These are phyloP conservation scores for Aspergillus sparsus DNA, from an alignment of 495 filamentous ascomycete genomes.

Conservation along the genomic window DNA sequence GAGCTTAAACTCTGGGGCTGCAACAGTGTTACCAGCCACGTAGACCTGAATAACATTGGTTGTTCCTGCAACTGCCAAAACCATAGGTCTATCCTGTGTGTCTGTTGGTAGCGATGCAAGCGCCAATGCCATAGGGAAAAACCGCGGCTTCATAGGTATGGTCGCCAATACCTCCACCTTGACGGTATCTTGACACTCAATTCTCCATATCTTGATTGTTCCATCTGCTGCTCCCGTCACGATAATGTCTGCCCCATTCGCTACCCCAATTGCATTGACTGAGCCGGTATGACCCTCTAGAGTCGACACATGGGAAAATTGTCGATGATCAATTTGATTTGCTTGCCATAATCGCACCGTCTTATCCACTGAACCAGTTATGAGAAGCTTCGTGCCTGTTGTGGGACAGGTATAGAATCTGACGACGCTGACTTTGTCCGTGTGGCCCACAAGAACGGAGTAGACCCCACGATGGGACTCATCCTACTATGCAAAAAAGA, in stretches of 20 bases:
- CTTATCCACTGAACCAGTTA: constrained; percentile 83
- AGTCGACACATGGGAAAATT: constrained; percentile 49
- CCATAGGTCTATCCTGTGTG: constrained; percentile 47
- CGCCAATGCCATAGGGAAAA: constrained; percentile 77
- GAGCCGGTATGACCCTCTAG: constrained; percentile 67
- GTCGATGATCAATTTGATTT: constrained; percentile 19
- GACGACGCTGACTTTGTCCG: constrained; percentile 78
- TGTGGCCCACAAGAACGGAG: constrained; percentile 75
- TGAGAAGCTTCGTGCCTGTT: constrained; percentile 54
- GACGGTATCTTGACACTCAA: constrained; percentile 43
- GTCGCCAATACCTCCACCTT: constrained; percentile 61
- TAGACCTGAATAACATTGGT: constrained; percentile 76
- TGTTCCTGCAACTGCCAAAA: constrained; percentile 85
- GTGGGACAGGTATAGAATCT: constrained; percentile 65
- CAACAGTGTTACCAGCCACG: constrained; percentile 47
- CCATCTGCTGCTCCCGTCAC: constrained; percentile 79
- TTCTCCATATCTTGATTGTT: constrained; percentile 74
- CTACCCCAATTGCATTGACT: constrained; percentile 74
- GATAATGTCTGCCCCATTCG: constrained; percentile 57
- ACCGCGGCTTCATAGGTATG: constrained; percentile 71
- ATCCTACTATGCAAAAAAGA: constrained; percentile 37
- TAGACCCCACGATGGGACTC: constrained; percentile 58
- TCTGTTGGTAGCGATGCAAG: constrained; percentile 56
- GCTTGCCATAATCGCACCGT: constrained; percentile 71
- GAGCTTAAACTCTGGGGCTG: constrained; percentile 58